A percentile compares a stretch with the other conserved stretches of the same genome.
Evolutionary conservation across 2,329 filamentous ascomycete genomes (phyloP).

Genomic region (Trichophyton equinum): DNA sequence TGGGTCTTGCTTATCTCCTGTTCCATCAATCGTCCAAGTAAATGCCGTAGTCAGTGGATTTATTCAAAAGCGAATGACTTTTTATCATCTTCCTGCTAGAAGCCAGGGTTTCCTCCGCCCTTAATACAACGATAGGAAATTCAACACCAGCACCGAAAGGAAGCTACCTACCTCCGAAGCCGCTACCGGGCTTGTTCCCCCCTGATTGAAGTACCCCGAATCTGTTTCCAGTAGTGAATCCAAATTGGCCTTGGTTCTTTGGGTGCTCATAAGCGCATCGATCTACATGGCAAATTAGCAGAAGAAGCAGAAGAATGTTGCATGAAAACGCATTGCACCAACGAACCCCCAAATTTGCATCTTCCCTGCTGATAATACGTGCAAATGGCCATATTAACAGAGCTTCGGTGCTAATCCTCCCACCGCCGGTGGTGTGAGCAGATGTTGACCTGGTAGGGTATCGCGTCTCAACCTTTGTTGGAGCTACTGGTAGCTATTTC

Average conservation of each 20-base stretch:
- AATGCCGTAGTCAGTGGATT: not conserved
- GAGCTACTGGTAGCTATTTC: not conserved
- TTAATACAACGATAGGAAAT: not conserved
- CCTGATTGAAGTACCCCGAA: constrained; percentile 41
- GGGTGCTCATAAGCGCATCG: constrained; percentile 43
- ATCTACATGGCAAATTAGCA: constrained; percentile 30
- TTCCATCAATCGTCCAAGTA: not conserved
- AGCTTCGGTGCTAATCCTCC: not conserved
- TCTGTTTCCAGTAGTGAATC: constrained; percentile 40
- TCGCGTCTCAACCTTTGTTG: not conserved
- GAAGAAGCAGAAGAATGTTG: not conserved
- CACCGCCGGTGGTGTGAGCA: not conserved
- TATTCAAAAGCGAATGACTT: not conserved
- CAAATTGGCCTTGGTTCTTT: constrained; percentile 13
- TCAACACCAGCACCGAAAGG: not conserved
- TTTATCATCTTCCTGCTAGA: not conserved
- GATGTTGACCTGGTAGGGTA: not conserved
- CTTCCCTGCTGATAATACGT: constrained; percentile 52
- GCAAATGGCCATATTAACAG: constrained; percentile 40
- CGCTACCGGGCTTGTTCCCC: constrained; percentile 13
- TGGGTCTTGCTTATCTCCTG: not conserved
- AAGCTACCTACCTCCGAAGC: constrained; percentile 12
- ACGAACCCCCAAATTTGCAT: constrained; percentile 53
- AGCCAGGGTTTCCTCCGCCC: too few species aligned
- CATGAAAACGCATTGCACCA: constrained; percentile 7